Evolutionary conservation across 148 eudicot species (phyloP).

Genomic region (Amaranthus hypochondriacus): DNA sequence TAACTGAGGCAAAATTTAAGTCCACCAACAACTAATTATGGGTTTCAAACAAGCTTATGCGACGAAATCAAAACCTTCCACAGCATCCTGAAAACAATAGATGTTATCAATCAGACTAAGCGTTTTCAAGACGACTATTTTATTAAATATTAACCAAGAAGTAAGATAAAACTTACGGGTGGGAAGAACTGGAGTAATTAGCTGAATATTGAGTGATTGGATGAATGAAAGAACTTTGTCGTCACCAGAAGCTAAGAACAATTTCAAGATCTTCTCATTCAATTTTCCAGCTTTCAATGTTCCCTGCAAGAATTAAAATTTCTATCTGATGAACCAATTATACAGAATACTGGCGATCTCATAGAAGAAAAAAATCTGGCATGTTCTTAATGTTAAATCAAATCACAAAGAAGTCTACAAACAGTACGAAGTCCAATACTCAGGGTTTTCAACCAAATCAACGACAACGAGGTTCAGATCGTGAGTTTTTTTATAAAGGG

Average conservation of each 20-base stretch:
- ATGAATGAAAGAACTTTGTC: slow-evolving; percentile 74
- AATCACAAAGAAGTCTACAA: neutral
- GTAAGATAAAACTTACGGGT: slow-evolving; percentile 58
- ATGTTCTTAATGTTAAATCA: neutral
- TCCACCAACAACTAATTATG: slow-evolving; percentile 6
- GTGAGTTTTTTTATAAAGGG: neutral
- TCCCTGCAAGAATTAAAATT: slow-evolving; percentile 44
- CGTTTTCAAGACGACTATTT: neutral
- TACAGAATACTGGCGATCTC: neutral
- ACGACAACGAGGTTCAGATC: neutral
- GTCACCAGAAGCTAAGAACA: slow-evolving; percentile 71
- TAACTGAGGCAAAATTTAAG: neutral
- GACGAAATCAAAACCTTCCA: slow-evolving; percentile 43
- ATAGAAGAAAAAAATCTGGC: neutral
- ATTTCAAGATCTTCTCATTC: slow-evolving; percentile 75
- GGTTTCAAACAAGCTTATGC: slow-evolving; percentile 12
- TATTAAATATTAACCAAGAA: neutral
- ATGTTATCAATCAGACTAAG: slow-evolving; percentile 8
- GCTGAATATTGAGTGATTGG: slow-evolving; percentile 65
- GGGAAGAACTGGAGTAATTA: slow-evolving; percentile 68
- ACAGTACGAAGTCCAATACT: neutral
- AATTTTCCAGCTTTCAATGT: slow-evolving; percentile 93
- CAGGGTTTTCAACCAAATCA: neutral
- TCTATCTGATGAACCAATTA: neutral
- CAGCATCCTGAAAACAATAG: slow-evolving; percentile 60